These are phyloP conservation scores for Capsicum baccatum DNA, from an alignment of 257 asterid species.

Conservation along the genomic window DNA sequence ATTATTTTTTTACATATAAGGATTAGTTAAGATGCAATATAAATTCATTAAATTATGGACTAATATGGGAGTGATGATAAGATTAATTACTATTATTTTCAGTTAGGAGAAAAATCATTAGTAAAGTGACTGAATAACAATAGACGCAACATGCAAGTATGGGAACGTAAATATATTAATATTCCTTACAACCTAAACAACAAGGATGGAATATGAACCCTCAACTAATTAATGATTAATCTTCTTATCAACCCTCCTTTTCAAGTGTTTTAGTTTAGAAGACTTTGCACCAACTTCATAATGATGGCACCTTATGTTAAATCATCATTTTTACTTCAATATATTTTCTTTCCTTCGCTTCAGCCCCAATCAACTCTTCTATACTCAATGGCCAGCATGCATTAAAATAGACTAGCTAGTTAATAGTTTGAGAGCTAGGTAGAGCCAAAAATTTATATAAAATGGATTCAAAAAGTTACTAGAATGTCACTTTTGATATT, in stretches of 20 bases:
- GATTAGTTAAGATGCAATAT: constrained; percentile 26
- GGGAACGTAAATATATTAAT: background rate
- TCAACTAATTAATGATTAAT: constrained; percentile 26
- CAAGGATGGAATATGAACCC: constrained; percentile 23
- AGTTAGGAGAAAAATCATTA: constrained; percentile 26
- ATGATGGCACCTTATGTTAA: constrained; percentile 23
- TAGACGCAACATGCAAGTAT: no score
- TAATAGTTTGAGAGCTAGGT: background rate
- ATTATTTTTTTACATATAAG: background rate
- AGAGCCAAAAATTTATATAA: background rate
- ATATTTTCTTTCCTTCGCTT: background rate
- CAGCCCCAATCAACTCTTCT: constrained; percentile 4
- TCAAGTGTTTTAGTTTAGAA: constrained; percentile 24
- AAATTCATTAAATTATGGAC: background rate
- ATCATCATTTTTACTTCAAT: background rate
- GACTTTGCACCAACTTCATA: constrained; percentile 29
- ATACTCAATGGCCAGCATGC: background rate
- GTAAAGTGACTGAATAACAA: background rate
- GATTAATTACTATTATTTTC: background rate
- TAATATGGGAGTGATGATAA: background rate
- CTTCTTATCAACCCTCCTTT: constrained; percentile 8
- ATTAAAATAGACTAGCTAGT: background rate
- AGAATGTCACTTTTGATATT: background rate
- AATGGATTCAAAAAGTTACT: background rate
- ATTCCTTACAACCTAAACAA: constrained; percentile 23